Evolutionary conservation across 306 rosid species (phyloP).

Genomic region (Vigna hirtella): DNA sequence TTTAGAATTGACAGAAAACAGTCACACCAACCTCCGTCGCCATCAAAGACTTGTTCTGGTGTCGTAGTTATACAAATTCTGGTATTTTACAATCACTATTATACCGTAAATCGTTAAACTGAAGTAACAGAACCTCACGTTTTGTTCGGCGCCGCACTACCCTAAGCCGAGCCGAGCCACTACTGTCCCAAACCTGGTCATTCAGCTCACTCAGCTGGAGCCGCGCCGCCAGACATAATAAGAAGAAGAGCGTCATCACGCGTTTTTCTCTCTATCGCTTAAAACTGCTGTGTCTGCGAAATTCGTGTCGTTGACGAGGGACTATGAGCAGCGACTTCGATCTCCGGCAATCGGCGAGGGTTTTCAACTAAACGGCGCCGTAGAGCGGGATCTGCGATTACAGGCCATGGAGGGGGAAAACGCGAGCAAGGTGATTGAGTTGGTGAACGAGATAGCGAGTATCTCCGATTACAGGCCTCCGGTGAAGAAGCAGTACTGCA

Average conservation of each 20-base stretch:
- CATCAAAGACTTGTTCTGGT: neutral
- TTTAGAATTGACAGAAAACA: slow-evolving; percentile 22
- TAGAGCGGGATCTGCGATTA: slow-evolving; percentile 42
- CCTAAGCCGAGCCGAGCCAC: slow-evolving; percentile 26
- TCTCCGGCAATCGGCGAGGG: slow-evolving; percentile 34
- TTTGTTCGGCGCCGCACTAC: slow-evolving; percentile 8
- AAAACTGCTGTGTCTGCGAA: slow-evolving; percentile 17
- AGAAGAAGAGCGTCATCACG: slow-evolving; percentile 24
- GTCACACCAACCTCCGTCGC: neutral
- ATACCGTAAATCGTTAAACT: slow-evolving; percentile 34
- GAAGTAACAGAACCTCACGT: slow-evolving; percentile 35
- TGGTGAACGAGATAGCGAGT: slow-evolving; percentile 69
- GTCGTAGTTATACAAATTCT: neutral
- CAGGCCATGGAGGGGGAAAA: slow-evolving; percentile 75
- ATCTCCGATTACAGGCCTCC: slow-evolving; percentile 80
- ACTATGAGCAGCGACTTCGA: slow-evolving; percentile 37
- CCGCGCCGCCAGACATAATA: slow-evolving; percentile 46
- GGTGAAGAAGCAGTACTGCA: slow-evolving; percentile 91
- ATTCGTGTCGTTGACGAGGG: slow-evolving; percentile 31
- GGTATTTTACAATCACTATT: neutral
- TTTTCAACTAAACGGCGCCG: slow-evolving; percentile 36
- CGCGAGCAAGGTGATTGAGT: slow-evolving; percentile 60
- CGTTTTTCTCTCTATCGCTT: slow-evolving; percentile 37
- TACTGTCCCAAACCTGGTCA: slow-evolving; percentile 35
- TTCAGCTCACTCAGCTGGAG: slow-evolving; percentile 43